Evolutionary conservation across 495 filamentous ascomycete genomes (phyloP).

Genomic region (Parathielavia hyrcaniae): DNA sequence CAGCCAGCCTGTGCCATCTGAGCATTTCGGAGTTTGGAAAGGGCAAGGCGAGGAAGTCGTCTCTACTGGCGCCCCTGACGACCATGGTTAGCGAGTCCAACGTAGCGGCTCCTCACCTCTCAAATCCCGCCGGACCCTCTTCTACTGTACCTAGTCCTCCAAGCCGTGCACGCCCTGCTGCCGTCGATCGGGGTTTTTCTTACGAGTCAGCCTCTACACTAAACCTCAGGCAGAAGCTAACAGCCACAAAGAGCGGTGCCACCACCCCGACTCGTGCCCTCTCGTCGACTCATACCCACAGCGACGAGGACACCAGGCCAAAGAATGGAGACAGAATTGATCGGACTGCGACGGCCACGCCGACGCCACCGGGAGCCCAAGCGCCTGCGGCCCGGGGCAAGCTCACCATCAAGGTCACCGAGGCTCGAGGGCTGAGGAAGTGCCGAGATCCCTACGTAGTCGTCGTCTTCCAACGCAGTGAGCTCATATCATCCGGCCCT

Average conservation of each 20-base stretch:
- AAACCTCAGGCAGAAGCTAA: constrained; percentile 75
- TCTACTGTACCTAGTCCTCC: constrained; percentile 54
- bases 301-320: constrained; percentile 35
- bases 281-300: constrained; percentile 47
- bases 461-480: constrained; percentile 92
- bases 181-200: constrained; percentile 48
- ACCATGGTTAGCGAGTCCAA: constrained; percentile 58
- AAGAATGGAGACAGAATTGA: constrained; percentile 31
- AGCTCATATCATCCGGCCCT: constrained; percentile 86
- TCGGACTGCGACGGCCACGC: constrained; percentile 39
- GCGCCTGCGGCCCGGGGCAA: constrained; percentile 81
- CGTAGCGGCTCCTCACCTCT: constrained; percentile 67
- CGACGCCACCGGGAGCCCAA: constrained; percentile 46
- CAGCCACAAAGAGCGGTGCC: constrained; percentile 81
- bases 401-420: constrained; percentile 76
- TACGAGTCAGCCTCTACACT: constrained; percentile 54
- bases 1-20: constrained; percentile 35
- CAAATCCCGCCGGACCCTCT: constrained; percentile 59
- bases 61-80: constrained; percentile 55
- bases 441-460: constrained; percentile 91
- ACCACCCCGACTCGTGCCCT: constrained; percentile 80
- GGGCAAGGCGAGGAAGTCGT: constrained; percentile 42
- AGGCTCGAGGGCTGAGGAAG: constrained; percentile 72
- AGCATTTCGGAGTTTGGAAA: constrained; percentile 39
- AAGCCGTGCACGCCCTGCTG: constrained; percentile 42